Base-by-base conservation (phyloP, 306 rosid species). In the Trifolium pratense region DNA sequence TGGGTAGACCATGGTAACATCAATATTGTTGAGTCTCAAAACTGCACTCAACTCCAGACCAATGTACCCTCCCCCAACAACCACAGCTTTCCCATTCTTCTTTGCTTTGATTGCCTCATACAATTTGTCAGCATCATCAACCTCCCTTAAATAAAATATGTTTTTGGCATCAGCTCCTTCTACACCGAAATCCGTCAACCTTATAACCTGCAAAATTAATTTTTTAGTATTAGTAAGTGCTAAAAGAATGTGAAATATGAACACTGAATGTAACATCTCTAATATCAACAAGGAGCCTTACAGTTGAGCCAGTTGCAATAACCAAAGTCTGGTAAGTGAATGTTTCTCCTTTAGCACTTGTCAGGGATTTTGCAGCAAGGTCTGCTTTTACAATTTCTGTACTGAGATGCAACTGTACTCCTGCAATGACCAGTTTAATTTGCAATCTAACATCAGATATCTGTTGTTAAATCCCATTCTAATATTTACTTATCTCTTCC, bases 51-150 rank as follows among this genome's bases (percentile, higher is more conserved):
- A 87, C 84, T 94, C 99, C 73, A 94, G 89, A 83, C 99, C 95
- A 9, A 94, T 94, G 84, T 94, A 91, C 61, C 96, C 99, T 77
- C 99, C 99, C 56, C 99, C 99, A 66, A 94, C 99, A 80, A 94
- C 82, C 71, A 94, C 97, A 77, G 90, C 96, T 80, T 88, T 94
- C 18, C 87, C 96, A 42, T 88, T 86, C 88, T 90, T 88, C 84
- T 91, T 94, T 52, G 76, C 79, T 75, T 91, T 89, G 56, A 94
- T 86, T 68, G 89, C 87, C 70, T 83, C 95, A 1, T 87, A 76
- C 62, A 94, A 80, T 68, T 87, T 71, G 80, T 94, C 97, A 11
- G 97, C 99, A 82, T 94, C 99, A 26, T 88, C 96, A 80, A 94
- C 67, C 74, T 94, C 97, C 81, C 99, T 91, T 85, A 94, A 83